phyloP scores from a whole-genome alignment of 345 rosid species.

The Microthlaspi erraticum region DNA sequence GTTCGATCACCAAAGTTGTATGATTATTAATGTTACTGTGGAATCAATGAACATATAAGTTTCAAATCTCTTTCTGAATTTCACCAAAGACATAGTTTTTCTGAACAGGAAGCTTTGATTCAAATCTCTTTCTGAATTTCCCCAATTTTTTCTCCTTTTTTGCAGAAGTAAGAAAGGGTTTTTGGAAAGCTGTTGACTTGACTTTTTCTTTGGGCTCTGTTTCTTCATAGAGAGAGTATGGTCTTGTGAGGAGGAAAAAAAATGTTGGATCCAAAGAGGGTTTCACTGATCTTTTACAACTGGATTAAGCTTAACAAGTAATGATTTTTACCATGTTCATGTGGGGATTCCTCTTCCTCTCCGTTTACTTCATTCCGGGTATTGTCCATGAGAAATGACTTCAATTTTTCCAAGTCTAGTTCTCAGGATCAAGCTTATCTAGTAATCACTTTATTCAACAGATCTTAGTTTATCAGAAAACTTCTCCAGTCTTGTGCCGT shows the following conservation, averaged over 20 bases:
- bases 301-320: constrained; percentile 20
- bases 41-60: background rate
- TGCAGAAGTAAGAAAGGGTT: constrained; percentile 29
- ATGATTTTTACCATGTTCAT: constrained; percentile 47
- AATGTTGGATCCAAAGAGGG: constrained; percentile 20
- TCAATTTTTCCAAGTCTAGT: constrained; percentile 12
- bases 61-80: background rate
- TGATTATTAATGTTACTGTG: constrained; percentile 21
- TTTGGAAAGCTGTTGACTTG: constrained; percentile 38
- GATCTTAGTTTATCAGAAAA: background rate
- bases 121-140: background rate
- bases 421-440: constrained; percentile 19
- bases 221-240: constrained; percentile 17
- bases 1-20: constrained; percentile 25
- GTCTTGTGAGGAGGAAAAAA: constrained; percentile 16
- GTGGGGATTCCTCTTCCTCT: constrained; percentile 51
- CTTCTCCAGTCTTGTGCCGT: constrained; percentile 1
- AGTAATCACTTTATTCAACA: background rate
- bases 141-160: constrained; percentile 12
- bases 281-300: constrained; percentile 13
- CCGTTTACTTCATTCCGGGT: constrained; percentile 49
- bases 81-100: too few species aligned
- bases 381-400: constrained; percentile 12
- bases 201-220: constrained; percentile 16
- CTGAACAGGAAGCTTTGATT: too few species aligned